These are phyloP conservation scores for Graphilbum sp. DNA, from an alignment of 2,329 filamentous ascomycete species.

Conservation along the genomic window DNA sequence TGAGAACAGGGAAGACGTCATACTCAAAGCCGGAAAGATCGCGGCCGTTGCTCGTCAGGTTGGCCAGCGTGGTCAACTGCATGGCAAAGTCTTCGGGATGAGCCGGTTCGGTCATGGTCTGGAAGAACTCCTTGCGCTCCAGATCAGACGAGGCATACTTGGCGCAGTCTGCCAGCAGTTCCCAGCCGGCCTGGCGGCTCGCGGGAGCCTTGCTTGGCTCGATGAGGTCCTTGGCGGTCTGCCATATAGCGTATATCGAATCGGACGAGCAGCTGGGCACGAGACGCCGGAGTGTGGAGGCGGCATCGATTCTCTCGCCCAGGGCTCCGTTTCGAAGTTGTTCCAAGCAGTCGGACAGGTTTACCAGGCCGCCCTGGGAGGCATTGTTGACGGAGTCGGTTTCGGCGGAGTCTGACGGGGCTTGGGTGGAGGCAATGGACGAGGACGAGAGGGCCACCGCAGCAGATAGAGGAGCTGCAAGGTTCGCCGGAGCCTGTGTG, in stretches of 20 bases:
- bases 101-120: conserved; percentile 38
- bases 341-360: conserved; percentile 37
- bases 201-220: conserved; percentile 34
- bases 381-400: conserved; percentile 28
- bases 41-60: conserved; percentile 44
- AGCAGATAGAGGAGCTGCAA: not conserved
- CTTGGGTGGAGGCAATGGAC: conserved; percentile 14
- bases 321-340: conserved; percentile 35
- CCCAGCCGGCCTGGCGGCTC: conserved; percentile 45
- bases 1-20: conserved; percentile 45
- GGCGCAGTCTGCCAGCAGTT: conserved; percentile 48
- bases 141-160: conserved; percentile 49
- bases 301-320: conserved; percentile 38
- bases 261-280: conserved; percentile 43
- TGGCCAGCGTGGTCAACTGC: conserved; percentile 45
- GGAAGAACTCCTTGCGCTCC: conserved; percentile 50
- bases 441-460: conserved; percentile 9
- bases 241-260: conserved; percentile 46
- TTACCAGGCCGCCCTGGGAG: conserved; percentile 24
- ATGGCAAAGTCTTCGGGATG: conserved; percentile 48
- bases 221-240: conserved; percentile 48
- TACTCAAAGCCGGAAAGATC: conserved; percentile 52
- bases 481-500: not conserved
- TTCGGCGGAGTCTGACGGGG: too few relatives aligned
- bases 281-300: conserved; percentile 36